Conservation (phyloP, 2,329 filamentous ascomycete species). For the Aspergillus nomiae region DNA sequence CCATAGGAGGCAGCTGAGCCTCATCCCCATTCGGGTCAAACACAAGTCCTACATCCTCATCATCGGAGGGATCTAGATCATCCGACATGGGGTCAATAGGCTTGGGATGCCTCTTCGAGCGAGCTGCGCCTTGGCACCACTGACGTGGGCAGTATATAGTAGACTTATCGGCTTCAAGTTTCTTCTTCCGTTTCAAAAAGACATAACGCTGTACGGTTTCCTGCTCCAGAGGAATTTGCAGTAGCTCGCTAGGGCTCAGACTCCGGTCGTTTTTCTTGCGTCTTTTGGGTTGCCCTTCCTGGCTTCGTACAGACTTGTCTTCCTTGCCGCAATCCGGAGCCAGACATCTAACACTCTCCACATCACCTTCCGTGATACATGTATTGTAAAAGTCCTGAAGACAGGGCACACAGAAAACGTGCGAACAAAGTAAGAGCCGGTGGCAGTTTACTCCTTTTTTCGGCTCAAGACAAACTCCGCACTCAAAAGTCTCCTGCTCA, state of each 20-base stretch:
- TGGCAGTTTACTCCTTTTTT: constrained; percentile 86
- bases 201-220: constrained; percentile 83
- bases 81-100: constrained; percentile 65
- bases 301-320: constrained; percentile 34
- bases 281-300: constrained; percentile 38
- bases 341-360: constrained; percentile 77
- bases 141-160: constrained; percentile 89
- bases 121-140: constrained; percentile 90
- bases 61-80: constrained; percentile 52
- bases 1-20: constrained; percentile 48
- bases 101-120: constrained; percentile 72
- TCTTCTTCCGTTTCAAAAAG: constrained; percentile 85
- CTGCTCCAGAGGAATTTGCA: constrained; percentile 72
- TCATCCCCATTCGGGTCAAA: constrained; percentile 50
- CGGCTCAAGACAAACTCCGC: constrained; percentile 85
- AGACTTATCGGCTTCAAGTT: constrained; percentile 86
- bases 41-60: constrained; percentile 49
- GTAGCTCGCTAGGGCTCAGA: constrained; percentile 79
- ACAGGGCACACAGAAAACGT: constrained; percentile 90
- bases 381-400: constrained; percentile 87
- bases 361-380: constrained; percentile 81
- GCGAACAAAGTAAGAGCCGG: constrained; percentile 76
- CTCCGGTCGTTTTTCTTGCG: constrained; percentile 65
- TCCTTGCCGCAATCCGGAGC: constrained; percentile 76
- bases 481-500: constrained; percentile 81